Conservation (phyloP, 495 filamentous ascomycete genomes). For the Rostrohypoxylon terebratum region DNA sequence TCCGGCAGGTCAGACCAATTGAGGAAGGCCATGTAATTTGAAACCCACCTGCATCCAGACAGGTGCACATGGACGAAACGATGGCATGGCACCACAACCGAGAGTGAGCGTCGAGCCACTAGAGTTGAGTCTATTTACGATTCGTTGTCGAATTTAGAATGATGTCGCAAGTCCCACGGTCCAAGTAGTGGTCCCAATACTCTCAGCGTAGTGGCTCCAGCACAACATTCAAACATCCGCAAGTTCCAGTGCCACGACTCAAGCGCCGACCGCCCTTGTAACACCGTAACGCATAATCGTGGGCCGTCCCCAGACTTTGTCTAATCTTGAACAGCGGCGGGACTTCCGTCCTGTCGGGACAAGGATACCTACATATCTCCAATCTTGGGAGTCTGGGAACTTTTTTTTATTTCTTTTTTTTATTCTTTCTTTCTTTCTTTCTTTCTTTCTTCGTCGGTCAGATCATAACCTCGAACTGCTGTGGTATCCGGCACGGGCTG, state of each 20-base stretch:
- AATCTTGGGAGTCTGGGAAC: slow-evolving; percentile 8
- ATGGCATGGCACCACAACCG: slow-evolving; percentile 36
- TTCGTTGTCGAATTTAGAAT: slow-evolving; percentile 29
- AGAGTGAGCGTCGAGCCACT: slow-evolving; percentile 23
- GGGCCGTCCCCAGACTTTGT: slow-evolving; percentile 41
- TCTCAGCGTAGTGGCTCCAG: slow-evolving; percentile 20
- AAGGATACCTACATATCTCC: slow-evolving; percentile 33
- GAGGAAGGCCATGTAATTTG: slow-evolving; percentile 39
- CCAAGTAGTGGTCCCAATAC: slow-evolving; percentile 27
- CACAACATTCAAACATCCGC: slow-evolving; percentile 24
- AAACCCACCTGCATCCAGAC: slow-evolving; percentile 29
- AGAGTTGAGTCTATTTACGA: slow-evolving; percentile 10
- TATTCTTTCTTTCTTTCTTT: background rate
- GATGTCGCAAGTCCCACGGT: slow-evolving; percentile 24
- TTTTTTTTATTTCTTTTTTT: background rate
- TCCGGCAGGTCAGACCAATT: slow-evolving; percentile 36
- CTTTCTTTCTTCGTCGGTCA: slow-evolving; percentile 17
- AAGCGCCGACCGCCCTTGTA: slow-evolving; percentile 25
- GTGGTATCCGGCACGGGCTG: slow-evolving; percentile 17
- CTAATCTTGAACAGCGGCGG: slow-evolving; percentile 41
- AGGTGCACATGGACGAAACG: slow-evolving; percentile 30
- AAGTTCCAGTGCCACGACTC: slow-evolving; percentile 35
- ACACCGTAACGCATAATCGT: slow-evolving; percentile 25
- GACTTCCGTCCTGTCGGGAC: slow-evolving; percentile 42
- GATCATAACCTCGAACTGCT: slow-evolving; percentile 12